Conservation (phyloP, 495 filamentous ascomycete genomes). For the Aspergillus campestris region DNA sequence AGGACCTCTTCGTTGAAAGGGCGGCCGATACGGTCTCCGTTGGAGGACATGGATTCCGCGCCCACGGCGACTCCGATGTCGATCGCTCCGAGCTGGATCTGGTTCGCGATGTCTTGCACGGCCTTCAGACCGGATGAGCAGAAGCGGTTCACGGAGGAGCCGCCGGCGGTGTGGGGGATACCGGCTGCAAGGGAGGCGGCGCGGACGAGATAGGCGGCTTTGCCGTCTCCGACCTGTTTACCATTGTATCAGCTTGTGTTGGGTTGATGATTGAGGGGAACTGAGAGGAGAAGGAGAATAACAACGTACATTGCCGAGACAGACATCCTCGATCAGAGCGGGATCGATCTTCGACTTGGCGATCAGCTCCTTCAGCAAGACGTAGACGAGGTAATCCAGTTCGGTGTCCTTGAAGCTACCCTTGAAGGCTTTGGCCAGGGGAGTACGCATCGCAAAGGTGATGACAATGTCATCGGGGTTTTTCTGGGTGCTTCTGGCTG, state of each 20-base stretch:
- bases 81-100: conserved; percentile 74
- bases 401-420: conserved; percentile 92
- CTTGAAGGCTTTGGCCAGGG: conserved; percentile 67
- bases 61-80: conserved; percentile 82
- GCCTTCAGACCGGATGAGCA: conserved; percentile 95
- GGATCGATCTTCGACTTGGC: conserved; percentile 72
- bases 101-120: conserved; percentile 85
- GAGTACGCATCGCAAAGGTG: conserved; percentile 70
- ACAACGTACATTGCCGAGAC: conserved; percentile 72
- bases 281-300: neutral
- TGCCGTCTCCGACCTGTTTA: conserved; percentile 67
- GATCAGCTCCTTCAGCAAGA: conserved; percentile 67
- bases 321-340: conserved; percentile 81
- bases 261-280: neutral
- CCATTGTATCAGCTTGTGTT: neutral
- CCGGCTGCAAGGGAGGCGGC: conserved; percentile 85
- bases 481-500: conserved; percentile 64
- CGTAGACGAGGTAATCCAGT: conserved; percentile 77
- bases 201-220: conserved; percentile 83
- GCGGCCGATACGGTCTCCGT: conserved; percentile 55
- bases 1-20: conserved; percentile 76
- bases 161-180: conserved; percentile 81
- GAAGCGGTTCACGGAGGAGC: conserved; percentile 84
- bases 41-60: conserved; percentile 75
- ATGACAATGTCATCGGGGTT: conserved; percentile 96